Percentiles rank a stretch among this genome's conserved stretches.
These are phyloP conservation scores for Ceratocystis smalleyi DNA, from an alignment of 2,329 filamentous ascomycete genomes.

Conservation along the genomic window DNA sequence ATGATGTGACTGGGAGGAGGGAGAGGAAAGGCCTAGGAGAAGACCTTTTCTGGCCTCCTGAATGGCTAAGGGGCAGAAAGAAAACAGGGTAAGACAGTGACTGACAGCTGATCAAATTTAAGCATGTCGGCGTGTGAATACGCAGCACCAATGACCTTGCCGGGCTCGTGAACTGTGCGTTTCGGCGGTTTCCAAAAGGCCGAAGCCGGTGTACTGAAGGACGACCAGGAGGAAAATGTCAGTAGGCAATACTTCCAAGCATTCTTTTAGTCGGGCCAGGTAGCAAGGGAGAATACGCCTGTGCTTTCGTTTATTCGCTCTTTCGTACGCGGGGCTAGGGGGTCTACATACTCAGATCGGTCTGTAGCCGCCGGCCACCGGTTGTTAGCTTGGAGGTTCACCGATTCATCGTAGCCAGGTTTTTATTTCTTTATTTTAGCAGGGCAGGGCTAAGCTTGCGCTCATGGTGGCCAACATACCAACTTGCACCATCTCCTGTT, in stretches of 20 bases:
- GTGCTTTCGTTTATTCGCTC: too few species aligned
- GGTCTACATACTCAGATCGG: conserved; percentile 44
- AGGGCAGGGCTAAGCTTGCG: background rate
- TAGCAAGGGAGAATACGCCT: too few species aligned
- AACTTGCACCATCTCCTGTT: conserved; percentile 98
- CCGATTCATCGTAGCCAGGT: background rate
- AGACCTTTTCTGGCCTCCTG: conserved; percentile 20
- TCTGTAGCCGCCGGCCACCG: conserved; percentile 27
- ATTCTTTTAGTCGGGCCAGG: too few species aligned
- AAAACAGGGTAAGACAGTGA: background rate
- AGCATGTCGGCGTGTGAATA: conserved; percentile 95
- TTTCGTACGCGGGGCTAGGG: background rate
- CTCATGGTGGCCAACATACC: conserved; percentile 40
- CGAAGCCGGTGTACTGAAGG: conserved; percentile 52
- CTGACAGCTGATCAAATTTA: conserved; percentile 66
- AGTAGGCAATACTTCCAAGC: conserved; percentile 16
- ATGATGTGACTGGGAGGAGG: background rate
- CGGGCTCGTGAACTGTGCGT: conserved; percentile 43
- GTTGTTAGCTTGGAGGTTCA: conserved; percentile 9
- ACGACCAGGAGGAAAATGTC: conserved; percentile 18
- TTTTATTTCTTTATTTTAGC: background rate
- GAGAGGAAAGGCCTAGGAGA: background rate
- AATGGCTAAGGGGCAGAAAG: background rate
- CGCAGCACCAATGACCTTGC: conserved; percentile 75
- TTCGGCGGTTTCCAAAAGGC: conserved; percentile 67